Evolutionary conservation across 345 rosid species (phyloP), one percentile per base, ranked within the genome.

Genomic region (Excoecaria agallocha): DNA sequence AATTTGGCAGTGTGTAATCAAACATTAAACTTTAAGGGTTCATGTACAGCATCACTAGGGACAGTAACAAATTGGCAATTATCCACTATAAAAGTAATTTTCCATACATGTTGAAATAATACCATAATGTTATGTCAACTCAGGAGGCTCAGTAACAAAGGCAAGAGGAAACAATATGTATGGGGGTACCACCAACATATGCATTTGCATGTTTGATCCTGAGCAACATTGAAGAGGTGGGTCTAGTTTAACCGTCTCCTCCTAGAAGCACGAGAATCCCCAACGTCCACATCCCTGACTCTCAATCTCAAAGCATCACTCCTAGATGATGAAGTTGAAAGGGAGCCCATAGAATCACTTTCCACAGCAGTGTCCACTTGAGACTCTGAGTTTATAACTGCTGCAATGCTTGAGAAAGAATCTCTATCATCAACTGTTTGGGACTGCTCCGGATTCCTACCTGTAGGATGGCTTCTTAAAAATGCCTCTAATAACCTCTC

Each of bases 401-500:
- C 95, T 74, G 90, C 89, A 70, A 90, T 84, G 82, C 97, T 92
- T 64, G 97, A 92, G 85, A 90, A 86, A n/a, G 97, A 92, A 82
- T 90, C 96, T 68, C 92, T 89, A 82, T 94, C 98, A 82, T 90
- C 96, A 63, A 84, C 91, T 13, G 85, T 81, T 12, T 81, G 82
- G 69, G 97, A 86, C 76, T 86, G 94, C 77, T 88, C 94, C 65
- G 83, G 90, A 84, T 80, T 92, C 81, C 97, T 87, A 71, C 86
- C 92, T 61, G 66, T 30, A 20, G 86, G 79, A 75, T 81, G 83
- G 75, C 48, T 84, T 54, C 88, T 86, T 20, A 89, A 69, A 82
- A 83, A 87, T 22, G 89, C 82, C n/a, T 88, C 91, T 2, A 88
- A 78, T 52, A 83, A 71, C 74, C 90, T 77, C 74, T 89, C 93